These are phyloP conservation scores for Bombardia bombarda DNA, from an alignment of 495 filamentous ascomycete species.

Conservation along the genomic window DNA sequence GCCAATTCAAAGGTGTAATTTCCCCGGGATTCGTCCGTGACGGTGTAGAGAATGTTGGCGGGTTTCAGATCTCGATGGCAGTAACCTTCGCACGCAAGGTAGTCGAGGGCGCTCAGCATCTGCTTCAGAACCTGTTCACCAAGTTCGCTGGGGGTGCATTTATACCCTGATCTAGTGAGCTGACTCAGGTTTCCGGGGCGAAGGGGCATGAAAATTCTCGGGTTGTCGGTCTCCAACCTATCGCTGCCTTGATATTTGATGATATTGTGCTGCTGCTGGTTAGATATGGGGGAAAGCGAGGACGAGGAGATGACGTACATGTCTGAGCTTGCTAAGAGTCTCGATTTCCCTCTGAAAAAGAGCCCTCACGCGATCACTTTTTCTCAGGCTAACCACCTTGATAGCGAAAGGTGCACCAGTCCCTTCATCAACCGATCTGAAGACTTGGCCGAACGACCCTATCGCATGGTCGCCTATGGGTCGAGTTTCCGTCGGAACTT, in stretches of 20 bases:
- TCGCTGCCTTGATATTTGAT: slow-evolving; percentile 3
- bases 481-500: not conserved
- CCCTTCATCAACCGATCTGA: not conserved
- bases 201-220: slow-evolving; percentile 7
- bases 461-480: not conserved
- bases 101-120: slow-evolving; percentile 19
- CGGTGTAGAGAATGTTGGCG: slow-evolving; percentile 52
- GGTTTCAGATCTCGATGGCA: slow-evolving; percentile 70
- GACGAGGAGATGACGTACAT: slow-evolving; percentile 4
- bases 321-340: not conserved
- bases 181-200: not conserved
- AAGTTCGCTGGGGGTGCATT: not conserved
- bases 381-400: slow-evolving; percentile 6
- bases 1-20: slow-evolving; percentile 11
- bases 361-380: not conserved
- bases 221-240: not conserved
- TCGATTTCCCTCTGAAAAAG: slow-evolving; percentile 6
- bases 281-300: not conserved
- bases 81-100: slow-evolving; percentile 36
- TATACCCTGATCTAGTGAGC: not conserved
- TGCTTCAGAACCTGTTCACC: slow-evolving; percentile 7
- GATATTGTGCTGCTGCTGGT: slow-evolving; percentile 1
- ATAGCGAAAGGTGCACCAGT: slow-evolving; percentile 4
- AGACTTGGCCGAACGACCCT: not conserved
- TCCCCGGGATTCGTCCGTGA: not conserved